These are phyloP conservation scores for Gracilaria vermiculophylla DNA, from an alignment of 23 red algal species.

Conservation along the genomic window DNA sequence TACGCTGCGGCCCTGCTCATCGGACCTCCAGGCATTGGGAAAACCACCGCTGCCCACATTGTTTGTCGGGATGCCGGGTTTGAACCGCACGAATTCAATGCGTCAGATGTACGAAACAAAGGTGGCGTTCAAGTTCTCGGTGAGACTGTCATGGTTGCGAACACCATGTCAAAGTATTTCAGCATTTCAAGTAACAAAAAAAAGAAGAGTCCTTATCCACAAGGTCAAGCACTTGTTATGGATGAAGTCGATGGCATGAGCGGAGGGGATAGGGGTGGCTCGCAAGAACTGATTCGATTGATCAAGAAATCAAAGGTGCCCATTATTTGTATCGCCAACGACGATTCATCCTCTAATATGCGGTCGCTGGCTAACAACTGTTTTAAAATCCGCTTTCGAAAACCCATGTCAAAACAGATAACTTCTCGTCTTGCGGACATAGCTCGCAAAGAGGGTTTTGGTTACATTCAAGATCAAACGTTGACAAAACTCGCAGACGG, in stretches of 20 bases:
- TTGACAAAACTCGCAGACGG: slow-evolving; percentile 87
- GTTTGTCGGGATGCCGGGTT: slow-evolving; percentile 70
- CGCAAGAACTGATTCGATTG: slow-evolving; percentile 85
- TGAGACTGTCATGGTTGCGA: slow-evolving; percentile 53
- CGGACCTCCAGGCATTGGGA: slow-evolving; percentile 93
- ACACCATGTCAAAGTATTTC: slow-evolving; percentile 62
- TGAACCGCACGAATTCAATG: slow-evolving; percentile 95
- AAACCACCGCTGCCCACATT: slow-evolving; percentile 85
- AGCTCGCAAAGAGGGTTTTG: slow-evolving; percentile 75
- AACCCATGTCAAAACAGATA: slow-evolving; percentile 69
- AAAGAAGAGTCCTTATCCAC: background rate
- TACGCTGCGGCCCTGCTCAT: slow-evolving; percentile 70
- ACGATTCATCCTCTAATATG: slow-evolving; percentile 90
- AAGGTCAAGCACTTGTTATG: slow-evolving; percentile 95
- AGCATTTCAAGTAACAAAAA: background rate
- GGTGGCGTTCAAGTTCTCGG: slow-evolving; percentile 49
- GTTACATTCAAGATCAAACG: slow-evolving; percentile 64
- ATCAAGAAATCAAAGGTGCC: slow-evolving; percentile 93
- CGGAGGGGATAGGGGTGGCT: slow-evolving; percentile 90
- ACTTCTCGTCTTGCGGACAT: slow-evolving; percentile 81
- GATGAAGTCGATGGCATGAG: slow-evolving; percentile 99
- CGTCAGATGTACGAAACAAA: slow-evolving; percentile 90
- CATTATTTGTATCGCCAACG: slow-evolving; percentile 98
- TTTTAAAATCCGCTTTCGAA: slow-evolving; percentile 89
- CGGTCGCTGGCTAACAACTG: slow-evolving; percentile 86